Percentiles rank a stretch among this genome's conserved stretches.
These are phyloP conservation scores for Powellomyces hirtus DNA, from an alignment of 192 early-diverging fungal species.

Conservation along the genomic window DNA sequence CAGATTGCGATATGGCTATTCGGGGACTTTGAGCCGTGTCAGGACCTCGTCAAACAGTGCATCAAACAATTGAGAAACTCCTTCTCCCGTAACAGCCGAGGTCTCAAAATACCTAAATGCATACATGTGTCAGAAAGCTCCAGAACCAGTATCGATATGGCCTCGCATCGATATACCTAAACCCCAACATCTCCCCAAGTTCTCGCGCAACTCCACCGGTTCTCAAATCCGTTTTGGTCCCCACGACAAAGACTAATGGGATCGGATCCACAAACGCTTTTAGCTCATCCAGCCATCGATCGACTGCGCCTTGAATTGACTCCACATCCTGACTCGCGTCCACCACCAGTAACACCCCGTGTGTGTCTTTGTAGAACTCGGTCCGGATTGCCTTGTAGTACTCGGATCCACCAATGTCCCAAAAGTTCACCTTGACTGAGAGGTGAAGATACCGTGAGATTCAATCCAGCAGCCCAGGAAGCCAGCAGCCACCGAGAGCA, in stretches of 20 bases:
- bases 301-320: constrained; percentile 26
- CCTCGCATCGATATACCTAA: background rate
- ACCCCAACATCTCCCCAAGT: background rate
- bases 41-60: constrained; percentile 38
- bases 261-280: constrained; percentile 33
- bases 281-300: constrained; percentile 48
- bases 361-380: constrained; percentile 63
- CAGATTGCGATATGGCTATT: too few species aligned
- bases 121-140: background rate
- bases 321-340: constrained; percentile 28
- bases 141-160: background rate
- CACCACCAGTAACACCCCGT: constrained; percentile 36
- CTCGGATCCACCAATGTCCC: constrained; percentile 57
- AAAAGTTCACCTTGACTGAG: constrained; percentile 62
- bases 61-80: constrained; percentile 46
- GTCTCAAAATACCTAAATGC: constrained; percentile 51
- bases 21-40: background rate
- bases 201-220: background rate
- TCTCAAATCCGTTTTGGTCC: constrained; percentile 40
- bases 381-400: constrained; percentile 57
- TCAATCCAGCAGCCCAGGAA: too few species aligned
- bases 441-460: background rate
- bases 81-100: constrained; percentile 42
- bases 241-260: constrained; percentile 43
- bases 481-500: too few species aligned